A percentile compares a stretch with the other conserved stretches of the same genome.
These are phyloP conservation scores for Pythium pyrilobum DNA, from an alignment of 352 stramenopile genomes.

Conservation along the genomic window DNA sequence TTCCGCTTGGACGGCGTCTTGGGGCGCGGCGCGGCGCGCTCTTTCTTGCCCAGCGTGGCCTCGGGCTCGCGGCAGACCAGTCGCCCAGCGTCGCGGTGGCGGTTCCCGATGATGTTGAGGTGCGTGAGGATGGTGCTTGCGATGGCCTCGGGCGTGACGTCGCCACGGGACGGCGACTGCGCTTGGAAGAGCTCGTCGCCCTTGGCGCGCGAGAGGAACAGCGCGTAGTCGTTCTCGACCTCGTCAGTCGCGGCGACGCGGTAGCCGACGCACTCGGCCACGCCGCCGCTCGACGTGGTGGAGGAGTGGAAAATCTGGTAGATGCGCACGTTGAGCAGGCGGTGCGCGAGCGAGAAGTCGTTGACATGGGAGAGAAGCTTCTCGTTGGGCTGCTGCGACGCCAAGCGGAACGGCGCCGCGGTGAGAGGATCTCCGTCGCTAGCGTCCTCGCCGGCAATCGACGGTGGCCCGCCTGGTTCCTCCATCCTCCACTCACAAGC, in stretches of 20 bases:
- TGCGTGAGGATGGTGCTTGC: constrained; percentile 44
- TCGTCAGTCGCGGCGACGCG: constrained; percentile 55
- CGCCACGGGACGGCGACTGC: constrained; percentile 8
- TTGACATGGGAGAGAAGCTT: constrained; percentile 7
- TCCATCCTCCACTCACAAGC: too few relatives aligned
- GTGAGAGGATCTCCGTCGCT: background rate
- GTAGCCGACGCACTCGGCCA: constrained; percentile 26
- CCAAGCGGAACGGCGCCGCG: background rate
- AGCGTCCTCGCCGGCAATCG: too few relatives aligned
- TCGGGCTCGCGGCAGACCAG: constrained; percentile 48
- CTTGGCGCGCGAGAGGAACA: constrained; percentile 43
- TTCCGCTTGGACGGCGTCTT: constrained; percentile 33
- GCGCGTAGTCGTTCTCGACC: constrained; percentile 58
- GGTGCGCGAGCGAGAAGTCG: constrained; percentile 9
- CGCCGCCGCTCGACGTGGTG: background rate
- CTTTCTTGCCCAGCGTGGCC: constrained; percentile 33
- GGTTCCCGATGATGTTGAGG: constrained; percentile 64
- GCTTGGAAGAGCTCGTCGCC: constrained; percentile 37
- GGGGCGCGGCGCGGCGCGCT: constrained; percentile 24
- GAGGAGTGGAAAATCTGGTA: constrained; percentile 15
- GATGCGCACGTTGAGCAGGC: constrained; percentile 15
- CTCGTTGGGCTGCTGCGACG: constrained; percentile 11
- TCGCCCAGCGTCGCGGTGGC: constrained; percentile 54
- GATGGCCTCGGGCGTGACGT: constrained; percentile 24
- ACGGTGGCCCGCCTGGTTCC: too few relatives aligned